phyloP scores from a whole-genome alignment of 2,329 filamentous ascomycete species.

The Pezicula rhizophila region DNA sequence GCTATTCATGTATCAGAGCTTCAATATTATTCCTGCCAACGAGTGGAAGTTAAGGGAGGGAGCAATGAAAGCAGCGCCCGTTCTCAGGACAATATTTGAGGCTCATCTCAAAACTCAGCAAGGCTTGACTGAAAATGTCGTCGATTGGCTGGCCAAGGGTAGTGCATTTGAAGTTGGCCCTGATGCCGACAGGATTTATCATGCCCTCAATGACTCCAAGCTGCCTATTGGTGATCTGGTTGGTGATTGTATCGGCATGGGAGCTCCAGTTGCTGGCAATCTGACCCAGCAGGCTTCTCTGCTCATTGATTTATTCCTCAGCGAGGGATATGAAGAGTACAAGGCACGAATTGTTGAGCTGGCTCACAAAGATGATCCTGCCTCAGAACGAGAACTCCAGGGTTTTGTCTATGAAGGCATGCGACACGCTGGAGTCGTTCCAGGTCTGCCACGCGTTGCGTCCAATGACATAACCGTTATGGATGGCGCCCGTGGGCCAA shows the following conservation, averaged over 20 bases:
- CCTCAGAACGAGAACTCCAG: conserved; percentile 39
- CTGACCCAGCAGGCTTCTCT: conserved; percentile 47
- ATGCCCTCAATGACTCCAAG: conserved; percentile 39
- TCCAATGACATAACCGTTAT: conserved; percentile 33
- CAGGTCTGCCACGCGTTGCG: conserved; percentile 45
- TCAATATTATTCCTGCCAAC: conserved; percentile 43
- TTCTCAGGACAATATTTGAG: conserved; percentile 35
- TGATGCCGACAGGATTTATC: conserved; percentile 45
- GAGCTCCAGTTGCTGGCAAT: conserved; percentile 42
- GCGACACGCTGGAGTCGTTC: conserved; percentile 44
- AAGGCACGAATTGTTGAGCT: conserved; percentile 45
- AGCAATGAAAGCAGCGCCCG: conserved; percentile 32
- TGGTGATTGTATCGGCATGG: conserved; percentile 43
- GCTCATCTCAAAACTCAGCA: conserved; percentile 39
- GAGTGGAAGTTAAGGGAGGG: conserved; percentile 43
- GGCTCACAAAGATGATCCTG: conserved; percentile 35
- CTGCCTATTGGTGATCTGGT: conserved; percentile 41
- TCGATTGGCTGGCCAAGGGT: conserved; percentile 42
- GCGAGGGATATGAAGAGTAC: conserved; percentile 41
- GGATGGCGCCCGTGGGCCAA: conserved; percentile 40
- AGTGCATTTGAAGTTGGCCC: conserved; percentile 41
- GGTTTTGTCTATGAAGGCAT: conserved; percentile 50
- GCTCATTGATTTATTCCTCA: conserved; percentile 47
- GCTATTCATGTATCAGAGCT: conserved; percentile 44
- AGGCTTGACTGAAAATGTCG: conserved; percentile 34